Evolutionary conservation across 2,329 filamentous ascomycete genomes (phyloP).

Genomic region (Arthroderma sp.): DNA sequence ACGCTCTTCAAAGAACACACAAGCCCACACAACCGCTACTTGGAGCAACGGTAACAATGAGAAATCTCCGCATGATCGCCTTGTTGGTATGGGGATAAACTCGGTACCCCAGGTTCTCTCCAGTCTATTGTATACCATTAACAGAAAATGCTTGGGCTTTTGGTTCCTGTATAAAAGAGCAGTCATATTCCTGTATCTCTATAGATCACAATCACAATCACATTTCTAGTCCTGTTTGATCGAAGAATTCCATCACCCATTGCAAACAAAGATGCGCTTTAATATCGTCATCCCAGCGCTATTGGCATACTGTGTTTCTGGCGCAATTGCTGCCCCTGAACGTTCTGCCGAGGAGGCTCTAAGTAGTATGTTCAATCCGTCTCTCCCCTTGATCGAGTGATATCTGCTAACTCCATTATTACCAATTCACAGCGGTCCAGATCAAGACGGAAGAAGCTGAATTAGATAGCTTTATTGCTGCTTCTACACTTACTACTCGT

Average conservation of each 20-base stretch:
- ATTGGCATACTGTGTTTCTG: background rate
- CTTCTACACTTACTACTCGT: background rate
- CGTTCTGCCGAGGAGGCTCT: background rate
- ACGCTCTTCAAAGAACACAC: too few species aligned
- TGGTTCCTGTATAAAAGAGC: background rate
- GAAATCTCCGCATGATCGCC: too few species aligned
- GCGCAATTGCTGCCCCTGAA: background rate
- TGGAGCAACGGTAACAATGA: too few species aligned
- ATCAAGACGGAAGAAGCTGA: background rate
- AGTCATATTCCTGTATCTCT: background rate
- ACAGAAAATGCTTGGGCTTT: too few species aligned
- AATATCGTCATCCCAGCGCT: background rate
- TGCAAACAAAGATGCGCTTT: background rate
- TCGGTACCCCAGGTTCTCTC: too few species aligned
- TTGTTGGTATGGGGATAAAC: too few species aligned
- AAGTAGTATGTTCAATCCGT: background rate
- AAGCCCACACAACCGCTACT: too few species aligned
- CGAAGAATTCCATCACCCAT: background rate
- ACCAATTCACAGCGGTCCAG: background rate
- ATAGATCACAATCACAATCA: background rate
- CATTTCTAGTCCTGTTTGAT: background rate
- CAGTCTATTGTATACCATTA: too few species aligned
- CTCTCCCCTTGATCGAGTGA: background rate
- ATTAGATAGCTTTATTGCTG: background rate
- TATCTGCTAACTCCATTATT: background rate